These are phyloP conservation scores for Lipomyces yamanashiensis DNA, from an alignment of 805 yeast species.

Conservation along the genomic window DNA sequence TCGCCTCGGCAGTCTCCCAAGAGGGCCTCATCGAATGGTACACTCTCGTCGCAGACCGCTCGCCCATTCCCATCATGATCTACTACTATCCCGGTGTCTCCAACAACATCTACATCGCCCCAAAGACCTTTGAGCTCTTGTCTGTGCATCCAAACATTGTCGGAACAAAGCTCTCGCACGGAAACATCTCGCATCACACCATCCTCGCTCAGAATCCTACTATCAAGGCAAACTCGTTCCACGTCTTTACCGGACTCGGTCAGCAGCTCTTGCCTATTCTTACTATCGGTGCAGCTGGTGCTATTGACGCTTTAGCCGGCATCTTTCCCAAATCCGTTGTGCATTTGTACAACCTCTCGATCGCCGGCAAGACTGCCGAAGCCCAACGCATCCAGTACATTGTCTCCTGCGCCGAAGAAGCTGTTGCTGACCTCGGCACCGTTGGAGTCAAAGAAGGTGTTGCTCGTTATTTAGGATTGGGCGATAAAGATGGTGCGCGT, in stretches of 20 bases:
- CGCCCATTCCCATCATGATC: conserved; percentile 52
- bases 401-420: conserved; percentile 54
- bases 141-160: conserved; percentile 54
- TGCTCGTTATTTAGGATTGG: conserved; percentile 47
- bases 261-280: conserved; percentile 56
- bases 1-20: conserved; percentile 53
- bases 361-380: conserved; percentile 45
- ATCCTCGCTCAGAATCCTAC: conserved; percentile 52
- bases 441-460: conserved; percentile 56
- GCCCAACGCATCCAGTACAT: conserved; percentile 52
- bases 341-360: conserved; percentile 47
- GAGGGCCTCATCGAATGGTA: conserved; percentile 55
- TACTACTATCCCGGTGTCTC: conserved; percentile 59
- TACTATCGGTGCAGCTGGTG: conserved; percentile 54
- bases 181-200: conserved; percentile 55
- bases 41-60: conserved; percentile 51
- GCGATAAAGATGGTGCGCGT: conserved; percentile 53
- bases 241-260: conserved; percentile 56
- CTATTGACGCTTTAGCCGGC: conserved; percentile 59
- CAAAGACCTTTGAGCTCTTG: conserved; percentile 50
- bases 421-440: conserved; percentile 52
- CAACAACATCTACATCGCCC: conserved; percentile 49
- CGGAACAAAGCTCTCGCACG: conserved; percentile 59
- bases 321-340: conserved; percentile 58
- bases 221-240: conserved; percentile 50